Conservation (phyloP, 257 asterid species). For the Penstemon barbatus region DNA sequence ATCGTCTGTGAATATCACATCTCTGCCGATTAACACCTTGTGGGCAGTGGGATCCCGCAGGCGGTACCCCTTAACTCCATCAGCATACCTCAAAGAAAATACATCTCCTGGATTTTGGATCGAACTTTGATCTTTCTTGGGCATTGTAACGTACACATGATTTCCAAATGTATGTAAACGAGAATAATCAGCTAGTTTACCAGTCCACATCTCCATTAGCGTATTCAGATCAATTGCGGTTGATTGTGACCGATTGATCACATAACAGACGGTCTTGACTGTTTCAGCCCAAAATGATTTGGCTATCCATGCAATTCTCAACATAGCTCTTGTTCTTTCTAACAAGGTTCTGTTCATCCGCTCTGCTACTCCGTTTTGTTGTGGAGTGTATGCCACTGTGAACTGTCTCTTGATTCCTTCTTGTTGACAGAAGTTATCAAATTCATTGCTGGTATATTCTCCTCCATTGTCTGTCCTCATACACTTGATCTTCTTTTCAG, state of each 20-base stretch:
- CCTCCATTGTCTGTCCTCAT: too few species aligned
- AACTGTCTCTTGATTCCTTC: too few species aligned
- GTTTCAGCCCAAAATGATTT: conserved; percentile 23
- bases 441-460: too few species aligned
- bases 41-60: conserved; percentile 17
- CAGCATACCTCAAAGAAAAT: conserved; percentile 8
- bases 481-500: too few species aligned
- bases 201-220: conserved; percentile 31
- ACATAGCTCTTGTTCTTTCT: conserved; percentile 25
- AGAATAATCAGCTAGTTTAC: conserved; percentile 23
- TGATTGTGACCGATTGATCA: conserved; percentile 25
- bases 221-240: conserved; percentile 16
- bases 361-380: conserved; percentile 28
- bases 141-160: conserved; percentile 4
- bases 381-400: conserved; percentile 29
- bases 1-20: conserved; percentile 8
- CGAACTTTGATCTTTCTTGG: conserved; percentile 23
- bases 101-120: conserved; percentile 25
- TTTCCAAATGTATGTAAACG: conserved; percentile 24
- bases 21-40: conserved; percentile 17
- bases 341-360: conserved; percentile 26
- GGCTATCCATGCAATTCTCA: conserved; percentile 15
- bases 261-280: conserved; percentile 21
- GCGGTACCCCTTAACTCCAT: conserved; percentile 26
- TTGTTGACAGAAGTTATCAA: too few species aligned